Evolutionary conservation across 352 stramenopile species (phyloP).

Genomic region (Blastocystis sp.): DNA sequence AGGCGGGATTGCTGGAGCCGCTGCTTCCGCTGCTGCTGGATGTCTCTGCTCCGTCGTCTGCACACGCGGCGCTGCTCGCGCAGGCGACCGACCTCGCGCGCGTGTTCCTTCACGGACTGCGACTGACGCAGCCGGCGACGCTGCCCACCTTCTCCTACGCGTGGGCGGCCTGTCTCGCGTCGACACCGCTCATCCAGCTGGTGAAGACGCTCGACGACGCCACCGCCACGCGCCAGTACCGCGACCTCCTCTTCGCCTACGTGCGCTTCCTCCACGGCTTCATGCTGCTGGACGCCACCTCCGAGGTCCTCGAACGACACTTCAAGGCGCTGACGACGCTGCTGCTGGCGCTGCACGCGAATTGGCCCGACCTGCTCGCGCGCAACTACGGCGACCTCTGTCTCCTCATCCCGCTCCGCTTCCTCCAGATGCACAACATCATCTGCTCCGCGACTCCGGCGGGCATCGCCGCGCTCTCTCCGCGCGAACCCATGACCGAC

Average conservation of each 20-base stretch:
- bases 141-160: not conserved
- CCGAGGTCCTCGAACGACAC: not conserved
- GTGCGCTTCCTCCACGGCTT: conserved; percentile 12
- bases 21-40: not conserved
- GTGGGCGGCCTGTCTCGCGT: not conserved
- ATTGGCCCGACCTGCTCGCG: not conserved
- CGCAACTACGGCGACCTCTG: conserved; percentile 31
- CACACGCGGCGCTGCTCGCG: not conserved
- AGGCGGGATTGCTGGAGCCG: not conserved
- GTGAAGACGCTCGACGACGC: not conserved
- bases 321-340: conserved; percentile 13
- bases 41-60: too few relatives aligned
- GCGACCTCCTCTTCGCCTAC: not conserved
- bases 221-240: not conserved
- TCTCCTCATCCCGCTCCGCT: not conserved
- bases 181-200: not conserved
- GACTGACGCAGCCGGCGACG: not conserved
- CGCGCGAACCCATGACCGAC: not conserved
- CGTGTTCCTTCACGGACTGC: conserved; percentile 30
- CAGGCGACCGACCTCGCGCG: not conserved
- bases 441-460: conserved; percentile 4
- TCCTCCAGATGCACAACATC: conserved; percentile 31
- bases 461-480: not conserved
- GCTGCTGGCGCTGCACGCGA: not conserved
- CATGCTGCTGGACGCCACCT: not conserved